Evolutionary conservation across 139 green algal genomes (phyloP), one percentile per base, ranked within the genome.

Genomic region (Helicosporidium sp.): DNA sequence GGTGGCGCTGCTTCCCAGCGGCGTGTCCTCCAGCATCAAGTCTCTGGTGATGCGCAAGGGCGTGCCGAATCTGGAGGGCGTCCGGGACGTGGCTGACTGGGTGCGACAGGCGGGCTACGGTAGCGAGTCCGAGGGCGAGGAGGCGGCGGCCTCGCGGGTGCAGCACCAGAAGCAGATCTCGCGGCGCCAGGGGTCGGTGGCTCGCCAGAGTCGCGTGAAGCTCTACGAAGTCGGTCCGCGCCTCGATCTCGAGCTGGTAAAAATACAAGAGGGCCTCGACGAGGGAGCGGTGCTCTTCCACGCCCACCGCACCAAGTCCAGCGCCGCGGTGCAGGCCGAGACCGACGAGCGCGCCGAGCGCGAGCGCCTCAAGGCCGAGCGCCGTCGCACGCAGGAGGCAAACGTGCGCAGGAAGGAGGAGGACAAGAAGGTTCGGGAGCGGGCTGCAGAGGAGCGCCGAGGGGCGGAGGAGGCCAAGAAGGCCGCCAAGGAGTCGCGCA

Each of bases 191-290:
- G n/a, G n/a, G n/a, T n/a, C n/a, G n/a, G n/a, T n/a, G n/a, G 10
- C 45, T 3, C 58, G 64, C 5, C 72, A 81, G 56, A 72, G 54
- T 25, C 65, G 76, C 0, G 73, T 93, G 37, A 65, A 68, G 41
- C 74, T 93, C 41, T 73, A 86, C 44, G 81, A 94, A 69, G 66
- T 82, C 50, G 24, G 61, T 10, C 87, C 87, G 6, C 65, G 87
- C 12, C 49, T 97, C 57, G 73, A 91, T 58, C 58, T 94, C 29
- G 74, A 91, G 58, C 34, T 95, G 15, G 52, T 95, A 28, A 97
- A 97, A 69, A 70, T 90, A 31, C 80, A 97, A 65, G 87, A 93
- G 70, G 87, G 87, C 2, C 57, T 96, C 55, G 91, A 78, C 54
- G 69, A 67, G 0, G 87, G 87, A 4, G 55, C 58, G 1, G 85